Evolutionary conservation across 1,284 basidiomycete species (phyloP).

Genomic region (Phaffia rhodozyma): DNA sequence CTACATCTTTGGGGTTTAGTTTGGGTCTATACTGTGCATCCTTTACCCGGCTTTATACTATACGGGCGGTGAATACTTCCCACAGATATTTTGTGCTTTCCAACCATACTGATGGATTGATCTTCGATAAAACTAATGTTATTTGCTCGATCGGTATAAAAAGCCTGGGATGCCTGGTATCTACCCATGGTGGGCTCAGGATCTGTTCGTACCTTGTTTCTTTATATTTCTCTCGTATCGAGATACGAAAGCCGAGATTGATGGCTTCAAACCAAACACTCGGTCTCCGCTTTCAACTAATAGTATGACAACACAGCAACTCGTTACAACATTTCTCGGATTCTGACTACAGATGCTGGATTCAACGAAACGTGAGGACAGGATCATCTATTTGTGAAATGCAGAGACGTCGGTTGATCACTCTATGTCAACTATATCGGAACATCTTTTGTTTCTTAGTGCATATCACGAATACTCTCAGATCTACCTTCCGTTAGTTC

Average conservation of each 20-base stretch:
- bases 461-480: constrained; percentile 14
- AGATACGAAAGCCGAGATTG: not conserved
- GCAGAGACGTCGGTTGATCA: not conserved
- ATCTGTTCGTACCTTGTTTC: not conserved
- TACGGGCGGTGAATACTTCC: not conserved
- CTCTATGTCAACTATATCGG: not conserved
- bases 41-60: constrained; percentile 13
- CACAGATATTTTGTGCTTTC: too few relatives aligned
- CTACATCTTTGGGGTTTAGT: not conserved
- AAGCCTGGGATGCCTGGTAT: constrained; percentile 14
- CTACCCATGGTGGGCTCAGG: constrained; percentile 8
- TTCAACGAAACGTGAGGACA: constrained; percentile 6
- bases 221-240: not conserved
- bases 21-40: constrained; percentile 5
- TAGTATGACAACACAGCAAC: constrained; percentile 16
- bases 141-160: not conserved
- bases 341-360: not conserved
- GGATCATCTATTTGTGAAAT: not conserved
- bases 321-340: constrained; percentile 3
- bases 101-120: not conserved
- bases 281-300: not conserved
- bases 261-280: not conserved
- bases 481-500: constrained; percentile 5
- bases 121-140: not conserved
- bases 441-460: not conserved